These are phyloP conservation scores for Paraconiothyrium sp. DNA, from an alignment of 2,329 filamentous ascomycete genomes.

Conservation along the genomic window DNA sequence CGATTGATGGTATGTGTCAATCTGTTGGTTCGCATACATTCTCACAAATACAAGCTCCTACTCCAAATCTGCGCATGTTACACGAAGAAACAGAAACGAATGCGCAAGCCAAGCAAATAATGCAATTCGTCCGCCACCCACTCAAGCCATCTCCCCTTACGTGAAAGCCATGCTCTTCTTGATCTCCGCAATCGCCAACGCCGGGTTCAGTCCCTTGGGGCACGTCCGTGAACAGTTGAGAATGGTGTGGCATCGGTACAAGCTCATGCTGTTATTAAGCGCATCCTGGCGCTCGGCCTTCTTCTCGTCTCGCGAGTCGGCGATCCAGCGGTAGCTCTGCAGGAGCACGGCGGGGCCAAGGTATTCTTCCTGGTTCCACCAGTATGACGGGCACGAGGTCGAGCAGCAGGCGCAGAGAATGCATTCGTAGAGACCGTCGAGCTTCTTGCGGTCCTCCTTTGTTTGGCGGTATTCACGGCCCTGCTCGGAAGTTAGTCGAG, in stretches of 20 bases:
- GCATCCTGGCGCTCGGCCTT: conserved; percentile 87
- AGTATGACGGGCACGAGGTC: conserved; percentile 99
- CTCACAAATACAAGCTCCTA: conserved; percentile 30
- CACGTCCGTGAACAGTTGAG: conserved; percentile 98
- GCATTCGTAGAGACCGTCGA: conserved; percentile 98
- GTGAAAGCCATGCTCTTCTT: conserved; percentile 90
- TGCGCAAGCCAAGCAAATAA: neutral
- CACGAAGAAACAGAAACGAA: conserved; percentile 20
- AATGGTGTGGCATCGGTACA: conserved; percentile 99
- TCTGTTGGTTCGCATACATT: conserved; percentile 31
- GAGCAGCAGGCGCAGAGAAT: conserved; percentile 99
- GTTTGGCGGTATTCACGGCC: conserved; percentile 92
- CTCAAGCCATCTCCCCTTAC: conserved; percentile 20
- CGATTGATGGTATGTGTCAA: conserved; percentile 15
- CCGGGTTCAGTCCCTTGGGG: conserved; percentile 98
- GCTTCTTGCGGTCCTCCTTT: conserved; percentile 92
- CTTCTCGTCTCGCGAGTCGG: conserved; percentile 92
- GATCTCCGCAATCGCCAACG: conserved; percentile 93
- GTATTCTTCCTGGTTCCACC: conserved; percentile 99
- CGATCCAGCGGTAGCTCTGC: conserved; percentile 97
- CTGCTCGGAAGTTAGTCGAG: conserved; percentile 57
- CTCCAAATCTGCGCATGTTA: conserved; percentile 25
- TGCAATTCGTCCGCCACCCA: conserved; percentile 2
- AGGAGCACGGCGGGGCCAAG: conserved; percentile 95
- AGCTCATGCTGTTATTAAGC: conserved; percentile 97